Evolutionary conservation across 2,329 filamentous ascomycete genomes (phyloP).

Genomic region (Calonectria pseudoreteaudii): DNA sequence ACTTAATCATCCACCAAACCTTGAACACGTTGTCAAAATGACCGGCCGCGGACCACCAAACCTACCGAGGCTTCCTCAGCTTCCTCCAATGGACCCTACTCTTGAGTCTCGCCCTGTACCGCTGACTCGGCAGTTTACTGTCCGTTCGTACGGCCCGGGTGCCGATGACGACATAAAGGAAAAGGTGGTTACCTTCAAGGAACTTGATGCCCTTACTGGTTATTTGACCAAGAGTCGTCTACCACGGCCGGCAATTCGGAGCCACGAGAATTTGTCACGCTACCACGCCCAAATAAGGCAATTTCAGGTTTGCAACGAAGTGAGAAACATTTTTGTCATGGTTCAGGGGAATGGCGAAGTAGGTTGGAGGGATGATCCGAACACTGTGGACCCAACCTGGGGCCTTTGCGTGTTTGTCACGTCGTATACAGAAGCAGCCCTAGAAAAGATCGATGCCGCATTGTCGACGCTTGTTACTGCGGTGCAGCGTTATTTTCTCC

Average conservation of each 20-base stretch:
- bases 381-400: slow-evolving; percentile 22
- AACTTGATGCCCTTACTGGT: not conserved
- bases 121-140: not conserved
- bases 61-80: not conserved
- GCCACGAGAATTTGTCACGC: not conserved
- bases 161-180: not conserved
- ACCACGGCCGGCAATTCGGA: no score
- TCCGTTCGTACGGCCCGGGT: slow-evolving; percentile 6
- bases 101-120: slow-evolving; percentile 15
- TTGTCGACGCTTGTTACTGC: slow-evolving; percentile 10
- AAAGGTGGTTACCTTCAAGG: not conserved
- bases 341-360: not conserved
- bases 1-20: no score
- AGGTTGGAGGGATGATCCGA: slow-evolving; percentile 3
- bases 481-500: slow-evolving; percentile 17
- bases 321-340: not conserved
- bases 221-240: no score
- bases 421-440: slow-evolving; percentile 20
- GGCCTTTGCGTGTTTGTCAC: slow-evolving; percentile 20
- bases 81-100: slow-evolving; percentile 1
- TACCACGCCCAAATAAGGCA: not conserved
- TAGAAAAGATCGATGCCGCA: slow-evolving; percentile 11
- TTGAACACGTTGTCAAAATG: no score
- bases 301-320: not conserved
- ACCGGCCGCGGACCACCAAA: not conserved